Evolutionary conservation across 768 basidiomycete genomes (phyloP), one percentile per base, ranked within the genome.

Genomic region (Leccinum boreale): DNA sequence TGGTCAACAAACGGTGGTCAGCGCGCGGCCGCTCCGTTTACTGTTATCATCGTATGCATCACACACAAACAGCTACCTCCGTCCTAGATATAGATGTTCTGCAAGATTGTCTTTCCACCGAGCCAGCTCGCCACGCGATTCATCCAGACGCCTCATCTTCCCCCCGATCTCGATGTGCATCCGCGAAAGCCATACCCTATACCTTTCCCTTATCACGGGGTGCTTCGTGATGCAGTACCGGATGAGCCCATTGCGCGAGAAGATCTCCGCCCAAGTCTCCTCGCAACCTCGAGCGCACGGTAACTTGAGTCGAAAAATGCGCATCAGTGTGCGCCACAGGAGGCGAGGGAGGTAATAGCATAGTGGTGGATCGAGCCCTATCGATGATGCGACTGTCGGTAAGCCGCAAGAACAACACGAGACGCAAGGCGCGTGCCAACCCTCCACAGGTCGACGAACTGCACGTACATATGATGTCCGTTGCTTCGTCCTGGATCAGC

Each of bases 301-400:
- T 3, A 67, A 57, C 0, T 52, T 39, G 24, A 77, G 51, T 9
- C 79, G 49, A 12, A 83, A 57, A 24, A 69, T 24, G n/a, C 84
- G 78, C 57, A 74, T 65, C n/a, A 85, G 63, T 1, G 85, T 87
- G 47, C 86, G 77, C 53, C 74, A 61, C 58, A 80, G 63, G 24
- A 87, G 62, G 15, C 87, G 83, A 21, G 86, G 84, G 54, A 88
- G 77, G 71, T 88, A 88, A 8, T 81, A 68, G 14, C 73, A 15
- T 31, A 88, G 70, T 11, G 86, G 87, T 9, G 86, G 85, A 61
- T 88, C 86, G 19, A 89, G 73, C 87, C 87, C 86, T 89, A 39
- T 39, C 9, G 36, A n/a, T 8, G 17, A 17, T 36, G 36, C 5
- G 36, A 7, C 17, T 36, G 5, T 39, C 17, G 17, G 17, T 39